Evolutionary conservation across 2,329 filamentous ascomycete species (phyloP), one percentile per base, ranked within the genome.

Genomic region (Allantophomopsis cytisporea): DNA sequence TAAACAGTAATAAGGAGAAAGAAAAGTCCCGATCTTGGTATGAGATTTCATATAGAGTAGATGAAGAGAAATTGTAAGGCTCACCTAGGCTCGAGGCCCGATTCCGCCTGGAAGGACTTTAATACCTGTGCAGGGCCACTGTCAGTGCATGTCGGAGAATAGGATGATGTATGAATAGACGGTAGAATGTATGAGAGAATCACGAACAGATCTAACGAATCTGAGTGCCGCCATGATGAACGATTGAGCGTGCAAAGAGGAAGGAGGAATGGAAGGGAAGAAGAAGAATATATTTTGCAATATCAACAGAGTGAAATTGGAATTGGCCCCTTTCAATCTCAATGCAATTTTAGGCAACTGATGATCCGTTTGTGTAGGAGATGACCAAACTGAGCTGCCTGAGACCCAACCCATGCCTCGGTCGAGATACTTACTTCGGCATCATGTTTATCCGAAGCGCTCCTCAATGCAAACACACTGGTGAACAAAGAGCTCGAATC

Each of bases 31-130:
- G 23, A 28, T 28, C 23, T 28, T 8, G 23, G 23, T 28, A 28
- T 28, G 23, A 28, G 23, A 28, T 23, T 28, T 28, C 35, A 23
- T 37, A 37, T 37, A 28, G 23, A 28, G 23, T 28, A 28, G 23
- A 28, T 28, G 23, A 28, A 28, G 23, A 28, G 23, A 28, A 28
- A 28, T 28, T 28, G 23, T 28, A 28, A 28, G 23, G 23, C 62
- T 51, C 55, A 94, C 88, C 83, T 83, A 57, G 86, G 86, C 59
- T 95, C 89, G 15, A 96, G 64, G 6, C 88, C 88, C 5, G 87
- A 94, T 47, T 85, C 83, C 38, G 50, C 52, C 43, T 55, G 52
- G 60, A 95, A 95, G 2, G 84, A 88, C 57, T 83, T 81, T 66
- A 86, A 73, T 36, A 93, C 85, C 85, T 91, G 23, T 8, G 11